Base-by-base conservation (phyloP, 139 green algal species). In the Picochlorum costavermella region DNA sequence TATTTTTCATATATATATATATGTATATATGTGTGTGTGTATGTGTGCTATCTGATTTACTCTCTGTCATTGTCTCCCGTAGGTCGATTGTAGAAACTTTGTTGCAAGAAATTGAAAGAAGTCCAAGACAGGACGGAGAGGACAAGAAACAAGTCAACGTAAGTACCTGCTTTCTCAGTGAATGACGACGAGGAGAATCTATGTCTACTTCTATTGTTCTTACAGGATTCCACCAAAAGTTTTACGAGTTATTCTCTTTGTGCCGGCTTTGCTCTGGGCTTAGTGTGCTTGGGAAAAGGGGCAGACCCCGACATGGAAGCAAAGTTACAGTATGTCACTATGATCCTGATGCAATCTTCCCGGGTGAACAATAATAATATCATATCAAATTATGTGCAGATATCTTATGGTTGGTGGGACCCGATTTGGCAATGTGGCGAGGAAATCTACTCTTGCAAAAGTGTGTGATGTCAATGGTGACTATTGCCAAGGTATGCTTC, bases 221-320 rank as follows among this genome's bases (percentile, higher is more conserved):
- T 8, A 44, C 10, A 45, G 16, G 56, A 29, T 14, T 76, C 86
- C 48, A 80, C 75, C 6, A 67, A 80, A 12, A 81, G 94, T 60
- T 64, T 90, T 9, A 93, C 98, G 78, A 82, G 81, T 0, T 97
- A 97, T 60, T 82, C 90, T 3, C 78, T 98, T 17, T 71, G 84
- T 13, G 92, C 92, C 2, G 93, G 91, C 3, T 63, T 96, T 23
- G 93, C 84, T 5, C 85, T 98, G 44, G 93, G 92, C 1, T 74
- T 98, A 25, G 83, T 96, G 48, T 85, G 75, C 17, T 71, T 98
- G 28, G 92, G 87, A 25, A 75, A 68, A 50, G 92, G 91, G 8
- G 50, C 86, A 3, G 91, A 97, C 50, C 50, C 25, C 6, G 10
- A 13, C 4, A 31, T 59, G 12, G 50, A 59, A 59, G 50, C 25